Evolutionary conservation across 371 early-diverging fungal species (phyloP), one percentile per base, ranked within the genome.

Genomic region (Mycotypha africana): DNA sequence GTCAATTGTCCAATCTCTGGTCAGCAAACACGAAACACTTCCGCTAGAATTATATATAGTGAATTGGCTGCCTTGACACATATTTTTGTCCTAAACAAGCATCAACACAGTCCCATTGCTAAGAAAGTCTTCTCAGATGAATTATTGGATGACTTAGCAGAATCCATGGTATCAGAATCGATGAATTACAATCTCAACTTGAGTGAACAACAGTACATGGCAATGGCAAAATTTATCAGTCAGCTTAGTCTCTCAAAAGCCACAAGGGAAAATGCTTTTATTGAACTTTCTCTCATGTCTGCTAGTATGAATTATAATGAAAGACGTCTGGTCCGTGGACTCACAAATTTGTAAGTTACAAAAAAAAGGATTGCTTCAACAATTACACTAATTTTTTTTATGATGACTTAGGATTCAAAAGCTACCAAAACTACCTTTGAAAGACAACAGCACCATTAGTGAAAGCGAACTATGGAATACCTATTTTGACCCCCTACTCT

Each of bases 381-480:
- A 26, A 40, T 26, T 4, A 26, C 26, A 26, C 40, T 40, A 15
- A 26, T 25, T 40, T 40, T 34, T 26, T 25, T 25, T 26, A 40
- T 26, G 40, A 40, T 38, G 40, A 17, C 45, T 41, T 40, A 52
- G 46, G 42, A 52, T 52, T 42, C 41, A 52, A 8, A 45, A 52
- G 33, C 46, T 52, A 22, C 46, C 52, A 35, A 46, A 2, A 33
- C 17, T 21, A 46, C 46, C 52, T 36, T 31, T 48, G 30, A 45
- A 44, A 30, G 41, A 48, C 50, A 38, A 58, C 47, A 49, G 45
- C 21, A 23, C 36, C 24, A 47, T 56, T 38, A 47, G 39, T 39
- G 58, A 65, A 60, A 60, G 26, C 23, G 53, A 57, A 42, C 39
- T 65, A 32, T 65, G 65, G 59, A 65, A 38, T 47, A 65, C 53